Evolutionary conservation across 1,284 basidiomycete genomes (phyloP).

Genomic region (Coriolopsis trogii): DNA sequence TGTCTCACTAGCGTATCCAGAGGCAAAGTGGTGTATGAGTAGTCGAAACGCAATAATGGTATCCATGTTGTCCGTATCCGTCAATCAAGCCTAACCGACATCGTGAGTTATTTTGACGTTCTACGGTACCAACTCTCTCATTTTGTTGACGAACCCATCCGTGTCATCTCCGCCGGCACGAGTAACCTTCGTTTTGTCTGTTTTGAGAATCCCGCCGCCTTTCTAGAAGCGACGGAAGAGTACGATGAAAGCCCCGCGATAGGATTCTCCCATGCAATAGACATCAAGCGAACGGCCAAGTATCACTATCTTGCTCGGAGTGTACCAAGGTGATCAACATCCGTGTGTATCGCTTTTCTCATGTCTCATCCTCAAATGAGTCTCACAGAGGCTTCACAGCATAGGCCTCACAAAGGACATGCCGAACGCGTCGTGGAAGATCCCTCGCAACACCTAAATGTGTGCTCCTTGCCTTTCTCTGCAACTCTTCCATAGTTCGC

Average conservation of each 20-base stretch:
- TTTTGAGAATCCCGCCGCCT: slow-evolving; percentile 11
- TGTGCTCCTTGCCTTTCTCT: slow-evolving; percentile 1
- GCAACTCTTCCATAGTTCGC: not conserved
- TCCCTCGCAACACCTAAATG: too few species aligned
- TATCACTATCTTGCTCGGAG: too few species aligned
- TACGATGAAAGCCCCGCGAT: slow-evolving; percentile 26
- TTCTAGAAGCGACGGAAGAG: slow-evolving; percentile 11
- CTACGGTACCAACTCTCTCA: too few species aligned
- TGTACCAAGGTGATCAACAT: too few species aligned
- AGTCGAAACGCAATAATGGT: too few species aligned
- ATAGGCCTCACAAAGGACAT: slow-evolving; percentile 1
- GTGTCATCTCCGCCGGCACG: slow-evolving; percentile 4
- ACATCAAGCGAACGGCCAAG: not conserved
- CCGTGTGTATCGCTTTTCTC: too few species aligned
- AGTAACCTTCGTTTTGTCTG: slow-evolving; percentile 13
- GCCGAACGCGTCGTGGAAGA: not conserved
- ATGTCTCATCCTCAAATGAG: too few species aligned
- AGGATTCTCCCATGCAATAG: slow-evolving; percentile 19
- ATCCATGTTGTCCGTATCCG: too few species aligned
- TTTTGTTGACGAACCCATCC: not conserved
- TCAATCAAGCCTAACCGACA: too few species aligned
- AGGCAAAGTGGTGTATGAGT: too few species aligned
- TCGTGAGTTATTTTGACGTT: too few species aligned
- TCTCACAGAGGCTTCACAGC: not conserved
- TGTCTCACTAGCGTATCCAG: too few species aligned